A percentile compares a stretch with the other conserved stretches of the same genome.
These are phyloP conservation scores for Aspergillus amoenus DNA, from an alignment of 2,329 filamentous ascomycete species.

Conservation along the genomic window DNA sequence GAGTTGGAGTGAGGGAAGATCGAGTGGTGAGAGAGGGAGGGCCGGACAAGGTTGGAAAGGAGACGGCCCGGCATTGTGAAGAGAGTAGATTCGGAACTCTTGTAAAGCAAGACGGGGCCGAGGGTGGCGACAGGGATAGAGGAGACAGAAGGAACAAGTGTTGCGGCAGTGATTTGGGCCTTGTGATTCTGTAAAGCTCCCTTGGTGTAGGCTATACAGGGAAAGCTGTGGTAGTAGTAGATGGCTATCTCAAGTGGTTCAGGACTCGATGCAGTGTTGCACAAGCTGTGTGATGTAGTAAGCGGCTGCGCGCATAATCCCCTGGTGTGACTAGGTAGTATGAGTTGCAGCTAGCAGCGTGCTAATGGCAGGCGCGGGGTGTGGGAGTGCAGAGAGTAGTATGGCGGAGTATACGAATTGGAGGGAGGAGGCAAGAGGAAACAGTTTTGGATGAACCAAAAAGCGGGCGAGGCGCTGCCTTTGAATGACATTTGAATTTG, in stretches of 20 bases:
- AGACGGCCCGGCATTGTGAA: constrained; percentile 42
- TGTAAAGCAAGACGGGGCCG: too few relatives aligned
- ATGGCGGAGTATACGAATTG: neutral
- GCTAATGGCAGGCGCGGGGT: constrained; percentile 8
- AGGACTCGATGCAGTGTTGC: constrained; percentile 28
- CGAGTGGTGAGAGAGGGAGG: constrained; percentile 31
- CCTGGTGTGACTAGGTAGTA: neutral
- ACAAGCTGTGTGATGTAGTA: constrained; percentile 19
- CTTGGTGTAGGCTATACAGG: neutral
- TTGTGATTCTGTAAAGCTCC: neutral
- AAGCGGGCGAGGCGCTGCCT: constrained; percentile 21
- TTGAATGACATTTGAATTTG: constrained; percentile 20
- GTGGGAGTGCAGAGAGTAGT: neutral
- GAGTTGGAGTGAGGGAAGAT: constrained; percentile 33
- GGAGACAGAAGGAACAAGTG: neutral
- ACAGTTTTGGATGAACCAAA: constrained; percentile 6
- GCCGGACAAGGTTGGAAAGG: constrained; percentile 40
- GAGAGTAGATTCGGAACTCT: neutral
- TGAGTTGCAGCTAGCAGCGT: neutral
- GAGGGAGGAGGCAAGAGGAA: neutral
- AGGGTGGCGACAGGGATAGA: too few relatives aligned
- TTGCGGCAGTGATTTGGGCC: neutral
- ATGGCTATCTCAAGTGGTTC: constrained; percentile 6
- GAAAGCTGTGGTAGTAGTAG: neutral
- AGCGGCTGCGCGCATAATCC: constrained; percentile 23